Percentiles rank a stretch among this genome's conserved stretches.
These are phyloP conservation scores for Trichoderma pleuroti DNA, from an alignment of 2,329 filamentous ascomycete genomes.

Conservation along the genomic window DNA sequence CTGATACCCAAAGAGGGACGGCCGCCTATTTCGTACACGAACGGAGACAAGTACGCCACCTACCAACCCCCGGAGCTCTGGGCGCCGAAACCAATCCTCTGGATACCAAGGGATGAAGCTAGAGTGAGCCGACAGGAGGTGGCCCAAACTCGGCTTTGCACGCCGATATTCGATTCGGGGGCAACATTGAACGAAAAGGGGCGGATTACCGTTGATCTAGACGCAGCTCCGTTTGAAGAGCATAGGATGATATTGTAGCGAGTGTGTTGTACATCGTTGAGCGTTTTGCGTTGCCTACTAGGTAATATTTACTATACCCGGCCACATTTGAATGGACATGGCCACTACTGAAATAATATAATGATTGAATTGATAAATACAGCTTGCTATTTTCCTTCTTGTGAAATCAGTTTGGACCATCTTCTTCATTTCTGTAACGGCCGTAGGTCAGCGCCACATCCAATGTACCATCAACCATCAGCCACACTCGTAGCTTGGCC, in stretches of 20 bases:
- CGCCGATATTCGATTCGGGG: conserved; percentile 68
- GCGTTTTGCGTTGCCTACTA: neutral
- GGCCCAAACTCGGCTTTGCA: conserved; percentile 64
- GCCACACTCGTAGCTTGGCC: conserved; percentile 11
- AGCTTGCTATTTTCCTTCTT: neutral
- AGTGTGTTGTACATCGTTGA: neutral
- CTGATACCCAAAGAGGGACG: conserved; percentile 59
- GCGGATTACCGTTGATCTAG: conserved; percentile 34
- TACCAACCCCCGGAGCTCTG: conserved; percentile 66
- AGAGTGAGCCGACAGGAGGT: conserved; percentile 78
- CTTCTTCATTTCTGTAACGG: neutral
- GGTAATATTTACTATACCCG: conserved; percentile 3
- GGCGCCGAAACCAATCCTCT: conserved; percentile 65
- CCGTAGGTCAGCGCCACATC: neutral
- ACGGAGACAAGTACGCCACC: conserved; percentile 57
- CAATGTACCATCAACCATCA: neutral
- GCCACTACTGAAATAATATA: neutral
- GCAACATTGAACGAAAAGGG: conserved; percentile 35
- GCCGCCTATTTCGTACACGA: conserved; percentile 43
- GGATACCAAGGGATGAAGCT: conserved; percentile 74
- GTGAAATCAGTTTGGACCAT: neutral
- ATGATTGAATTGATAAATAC: neutral
- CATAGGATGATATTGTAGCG: conserved; percentile 39
- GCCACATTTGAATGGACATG: neutral
- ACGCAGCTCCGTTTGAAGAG: conserved; percentile 37